A percentile compares a stretch with the other conserved stretches of the same genome.
Evolutionary conservation across 139 green algal species (phyloP).

Genomic region (Chlorella sp.): DNA sequence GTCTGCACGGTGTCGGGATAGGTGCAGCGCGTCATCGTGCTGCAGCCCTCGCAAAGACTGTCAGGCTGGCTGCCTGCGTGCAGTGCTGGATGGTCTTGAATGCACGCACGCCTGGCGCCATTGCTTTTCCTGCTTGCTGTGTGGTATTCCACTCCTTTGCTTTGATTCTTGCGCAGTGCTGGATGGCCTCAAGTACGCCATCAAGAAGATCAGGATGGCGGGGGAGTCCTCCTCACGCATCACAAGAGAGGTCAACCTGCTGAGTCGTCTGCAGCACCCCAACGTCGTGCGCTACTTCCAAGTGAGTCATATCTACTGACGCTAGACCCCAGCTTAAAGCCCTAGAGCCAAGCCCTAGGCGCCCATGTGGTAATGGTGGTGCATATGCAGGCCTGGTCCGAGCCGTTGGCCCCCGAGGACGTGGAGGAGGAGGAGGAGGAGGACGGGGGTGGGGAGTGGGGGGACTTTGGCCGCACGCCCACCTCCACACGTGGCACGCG

Average conservation of each 20-base stretch:
- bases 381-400: slow-evolving; percentile 9
- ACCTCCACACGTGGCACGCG: neutral
- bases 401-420: slow-evolving; percentile 1
- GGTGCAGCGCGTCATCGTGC: no score
- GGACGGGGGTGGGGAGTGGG: slow-evolving; percentile 1
- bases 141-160: no score
- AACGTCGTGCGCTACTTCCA: slow-evolving; percentile 62
- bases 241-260: slow-evolving; percentile 84
- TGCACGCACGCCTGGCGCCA: no score
- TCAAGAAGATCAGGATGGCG: slow-evolving; percentile 87
- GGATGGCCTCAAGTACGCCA: slow-evolving; percentile 73
- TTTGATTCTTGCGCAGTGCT: slow-evolving; percentile 22
- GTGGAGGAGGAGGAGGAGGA: neutral
- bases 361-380: neutral
- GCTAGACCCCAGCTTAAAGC: neutral
- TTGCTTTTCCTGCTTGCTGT: no score
- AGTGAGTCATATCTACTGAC: neutral
- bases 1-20: no score
- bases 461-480: neutral
- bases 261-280: slow-evolving; percentile 83
- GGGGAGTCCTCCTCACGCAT: slow-evolving; percentile 52
- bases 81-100: no score
- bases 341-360: neutral
- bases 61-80: no score
- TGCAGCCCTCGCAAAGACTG: no score